Evolutionary conservation across 495 filamentous ascomycete species (phyloP).

Genomic region (Talaromyces wortmannii): DNA sequence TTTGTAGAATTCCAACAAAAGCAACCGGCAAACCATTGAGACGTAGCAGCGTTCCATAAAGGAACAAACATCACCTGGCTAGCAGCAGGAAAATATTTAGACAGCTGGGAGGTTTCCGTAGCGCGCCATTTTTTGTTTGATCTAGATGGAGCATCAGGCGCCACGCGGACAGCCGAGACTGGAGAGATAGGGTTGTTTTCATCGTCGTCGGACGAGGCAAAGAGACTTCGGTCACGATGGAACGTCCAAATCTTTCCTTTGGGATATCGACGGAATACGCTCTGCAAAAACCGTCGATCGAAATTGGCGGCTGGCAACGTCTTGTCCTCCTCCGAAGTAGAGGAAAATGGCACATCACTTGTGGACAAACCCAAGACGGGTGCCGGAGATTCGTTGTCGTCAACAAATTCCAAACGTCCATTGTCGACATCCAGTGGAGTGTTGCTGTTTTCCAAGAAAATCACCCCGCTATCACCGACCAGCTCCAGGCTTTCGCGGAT

Average conservation of each 20-base stretch:
- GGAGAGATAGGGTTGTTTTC: conserved; percentile 13
- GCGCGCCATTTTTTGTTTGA: conserved; percentile 26
- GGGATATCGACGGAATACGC: conserved; percentile 51
- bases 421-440: conserved; percentile 23
- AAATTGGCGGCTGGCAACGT: conserved; percentile 26
- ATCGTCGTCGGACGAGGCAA: conserved; percentile 35
- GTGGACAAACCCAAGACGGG: conserved; percentile 31
- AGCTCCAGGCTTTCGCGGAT: conserved; percentile 51
- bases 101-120: conserved; percentile 33
- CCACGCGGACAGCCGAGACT: background rate
- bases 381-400: conserved; percentile 21
- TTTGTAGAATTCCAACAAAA: conserved; percentile 53
- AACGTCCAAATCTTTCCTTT: conserved; percentile 61
- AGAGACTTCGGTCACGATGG: conserved; percentile 41
- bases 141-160: conserved; percentile 30
- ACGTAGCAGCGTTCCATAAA: conserved; percentile 62
- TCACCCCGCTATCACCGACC: conserved; percentile 41
- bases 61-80: conserved; percentile 46
- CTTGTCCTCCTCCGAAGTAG: conserved; percentile 21
- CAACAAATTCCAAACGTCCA: conserved; percentile 21
- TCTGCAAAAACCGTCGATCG: conserved; percentile 36
- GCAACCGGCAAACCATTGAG: conserved; percentile 62
- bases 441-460: conserved; percentile 43
- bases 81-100: conserved; percentile 37
- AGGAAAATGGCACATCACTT: conserved; percentile 31